phyloP scores from a whole-genome alignment of 148 eudicot genomes.

The Rhododendron ovatum region DNA sequence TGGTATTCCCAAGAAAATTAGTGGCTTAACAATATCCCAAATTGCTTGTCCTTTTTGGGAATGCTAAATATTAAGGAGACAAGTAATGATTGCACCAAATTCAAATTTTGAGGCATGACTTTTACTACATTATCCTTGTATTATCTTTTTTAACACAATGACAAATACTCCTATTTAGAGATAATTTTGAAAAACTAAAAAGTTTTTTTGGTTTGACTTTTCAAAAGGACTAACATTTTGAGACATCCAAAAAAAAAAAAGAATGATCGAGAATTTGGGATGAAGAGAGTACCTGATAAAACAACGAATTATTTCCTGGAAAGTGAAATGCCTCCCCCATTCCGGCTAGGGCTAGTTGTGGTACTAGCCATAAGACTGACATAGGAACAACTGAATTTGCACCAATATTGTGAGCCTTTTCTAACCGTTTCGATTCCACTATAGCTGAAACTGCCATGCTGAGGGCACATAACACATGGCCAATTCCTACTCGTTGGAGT shows the following conservation, averaged over 20 bases:
- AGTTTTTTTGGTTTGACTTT: no score
- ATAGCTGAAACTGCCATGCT: slow-evolving; percentile 30
- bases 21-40: slow-evolving; percentile 17
- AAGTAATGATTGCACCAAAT: no score
- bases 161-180: no score
- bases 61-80: no score
- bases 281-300: neutral
- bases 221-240: no score
- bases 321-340: slow-evolving; percentile 49
- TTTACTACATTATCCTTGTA: no score
- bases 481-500: slow-evolving; percentile 26
- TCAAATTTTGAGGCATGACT: no score
- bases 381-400: slow-evolving; percentile 12
- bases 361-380: slow-evolving; percentile 32
- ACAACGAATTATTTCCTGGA: slow-evolving; percentile 28
- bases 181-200: no score
- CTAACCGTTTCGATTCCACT: slow-evolving; percentile 22
- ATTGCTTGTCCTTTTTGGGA: neutral
- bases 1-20: slow-evolving; percentile 33
- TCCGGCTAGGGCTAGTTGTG: slow-evolving; percentile 37
- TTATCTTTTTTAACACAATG: no score
- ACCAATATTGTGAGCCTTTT: neutral
- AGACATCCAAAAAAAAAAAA: no score
- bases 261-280: no score
- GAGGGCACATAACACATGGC: slow-evolving; percentile 16